Conservation (phyloP, 495 filamentous ascomycete species). For the Apodospora peruviana region DNA sequence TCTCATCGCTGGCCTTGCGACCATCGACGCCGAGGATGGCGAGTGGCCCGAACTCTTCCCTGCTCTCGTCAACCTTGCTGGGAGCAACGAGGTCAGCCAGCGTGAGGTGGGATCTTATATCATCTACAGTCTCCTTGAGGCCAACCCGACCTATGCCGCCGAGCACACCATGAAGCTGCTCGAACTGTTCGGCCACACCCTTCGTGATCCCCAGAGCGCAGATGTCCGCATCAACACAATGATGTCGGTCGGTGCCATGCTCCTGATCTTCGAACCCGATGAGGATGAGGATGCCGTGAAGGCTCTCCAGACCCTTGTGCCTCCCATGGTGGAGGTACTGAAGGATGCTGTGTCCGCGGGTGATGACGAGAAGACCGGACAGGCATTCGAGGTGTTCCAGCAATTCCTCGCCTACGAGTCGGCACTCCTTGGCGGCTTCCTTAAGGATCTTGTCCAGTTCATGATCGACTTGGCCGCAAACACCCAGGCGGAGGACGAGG, state of each 20-base stretch:
- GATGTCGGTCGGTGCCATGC: slow-evolving; percentile 82
- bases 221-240: slow-evolving; percentile 94
- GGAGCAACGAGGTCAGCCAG: slow-evolving; percentile 64
- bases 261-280: slow-evolving; percentile 81
- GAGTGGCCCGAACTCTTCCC: slow-evolving; percentile 81
- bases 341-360: slow-evolving; percentile 71
- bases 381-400: slow-evolving; percentile 96
- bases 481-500: slow-evolving; percentile 71
- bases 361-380: slow-evolving; percentile 80
- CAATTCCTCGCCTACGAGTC: slow-evolving; percentile 86
- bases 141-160: slow-evolving; percentile 69
- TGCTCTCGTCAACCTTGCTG: slow-evolving; percentile 66
- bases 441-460: slow-evolving; percentile 86
- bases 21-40: slow-evolving; percentile 76
- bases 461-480: slow-evolving; percentile 84
- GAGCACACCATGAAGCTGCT: slow-evolving; percentile 75
- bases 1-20: slow-evolving; percentile 80
- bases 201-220: slow-evolving; percentile 82
- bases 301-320: slow-evolving; percentile 70
- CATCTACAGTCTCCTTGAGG: slow-evolving; percentile 84
- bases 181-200: slow-evolving; percentile 77
- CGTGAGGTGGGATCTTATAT: slow-evolving; percentile 90
- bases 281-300: slow-evolving; percentile 67
- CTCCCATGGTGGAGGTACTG: slow-evolving; percentile 82
- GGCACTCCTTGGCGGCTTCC: slow-evolving; percentile 74